Evolutionary conservation across 2,329 filamentous ascomycete species (phyloP).

Genomic region (Claviceps sp.): DNA sequence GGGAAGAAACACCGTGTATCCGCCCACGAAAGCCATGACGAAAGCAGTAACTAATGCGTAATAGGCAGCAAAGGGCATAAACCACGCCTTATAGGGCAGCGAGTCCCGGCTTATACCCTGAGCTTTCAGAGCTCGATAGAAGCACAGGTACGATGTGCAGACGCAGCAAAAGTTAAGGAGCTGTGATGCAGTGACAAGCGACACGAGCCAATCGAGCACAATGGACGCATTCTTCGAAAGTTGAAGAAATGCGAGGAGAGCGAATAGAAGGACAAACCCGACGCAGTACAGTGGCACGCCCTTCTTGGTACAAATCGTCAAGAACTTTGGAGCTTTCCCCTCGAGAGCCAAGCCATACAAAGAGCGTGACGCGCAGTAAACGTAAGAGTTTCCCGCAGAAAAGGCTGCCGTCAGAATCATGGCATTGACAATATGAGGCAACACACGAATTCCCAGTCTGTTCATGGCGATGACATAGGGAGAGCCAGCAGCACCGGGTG

Average conservation of each 20-base stretch:
- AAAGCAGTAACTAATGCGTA: conserved; percentile 49
- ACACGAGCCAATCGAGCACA: conserved; percentile 62
- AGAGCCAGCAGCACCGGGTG: conserved; percentile 55
- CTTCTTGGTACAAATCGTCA: conserved; percentile 45
- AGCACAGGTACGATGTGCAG: conserved; percentile 58
- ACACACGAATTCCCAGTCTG: conserved; percentile 44
- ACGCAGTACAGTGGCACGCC: conserved; percentile 70
- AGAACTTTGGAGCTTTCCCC: conserved; percentile 47
- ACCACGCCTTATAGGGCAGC: conserved; percentile 55
- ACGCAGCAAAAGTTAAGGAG: conserved; percentile 61
- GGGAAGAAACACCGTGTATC: conserved; percentile 59
- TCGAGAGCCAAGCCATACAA: conserved; percentile 57
- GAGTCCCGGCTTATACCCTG: conserved; percentile 55
- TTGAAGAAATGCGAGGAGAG: conserved; percentile 61
- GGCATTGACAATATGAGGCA: conserved; percentile 62
- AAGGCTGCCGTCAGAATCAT: conserved; percentile 54
- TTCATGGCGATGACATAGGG: conserved; percentile 57
- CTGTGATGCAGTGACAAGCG: conserved; percentile 55
- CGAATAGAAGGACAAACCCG: conserved; percentile 48
- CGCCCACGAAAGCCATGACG: conserved; percentile 61
- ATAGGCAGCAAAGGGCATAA: conserved; percentile 61
- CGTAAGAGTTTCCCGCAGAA: conserved; percentile 51
- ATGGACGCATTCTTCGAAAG: conserved; percentile 51
- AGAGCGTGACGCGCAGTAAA: conserved; percentile 54
- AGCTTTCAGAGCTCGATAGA: conserved; percentile 52